Evolutionary conservation across 2,329 filamentous ascomycete genomes (phyloP).

Genomic region (Dryadomyces quercus-mongolicae): DNA sequence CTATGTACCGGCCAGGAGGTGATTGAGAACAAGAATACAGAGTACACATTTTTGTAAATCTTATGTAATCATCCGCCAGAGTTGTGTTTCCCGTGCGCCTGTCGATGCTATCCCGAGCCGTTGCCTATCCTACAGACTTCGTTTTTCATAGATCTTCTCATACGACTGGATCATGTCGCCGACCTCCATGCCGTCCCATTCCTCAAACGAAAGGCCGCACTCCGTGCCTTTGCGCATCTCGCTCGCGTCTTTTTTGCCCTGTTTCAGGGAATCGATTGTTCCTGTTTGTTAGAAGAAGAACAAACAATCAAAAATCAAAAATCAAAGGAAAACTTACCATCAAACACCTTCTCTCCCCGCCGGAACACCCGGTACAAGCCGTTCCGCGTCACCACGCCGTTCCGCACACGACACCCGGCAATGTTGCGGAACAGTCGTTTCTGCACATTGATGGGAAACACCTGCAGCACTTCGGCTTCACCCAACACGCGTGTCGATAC

Average conservation of each 20-base stretch:
- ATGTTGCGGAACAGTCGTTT: constrained; percentile 59
- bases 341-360: constrained; percentile 57
- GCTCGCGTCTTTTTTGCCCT: constrained; percentile 79
- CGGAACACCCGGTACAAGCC: constrained; percentile 61
- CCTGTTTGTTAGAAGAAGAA: constrained; percentile 36
- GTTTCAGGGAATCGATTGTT: constrained; percentile 68
- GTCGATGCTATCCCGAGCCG: constrained; percentile 5
- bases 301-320: neutral
- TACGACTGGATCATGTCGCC: constrained; percentile 86
- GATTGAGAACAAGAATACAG: neutral
- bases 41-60: neutral
- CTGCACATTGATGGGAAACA: constrained; percentile 76
- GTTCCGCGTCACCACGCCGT: constrained; percentile 56
- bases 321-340: constrained; percentile 48
- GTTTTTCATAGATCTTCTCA: constrained; percentile 65
- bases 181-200: constrained; percentile 63
- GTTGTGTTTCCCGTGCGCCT: neutral
- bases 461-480: constrained; percentile 73
- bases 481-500: constrained; percentile 63
- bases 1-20: constrained; percentile 25
- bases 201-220: constrained; percentile 77
- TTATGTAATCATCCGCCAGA: neutral
- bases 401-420: constrained; percentile 79
- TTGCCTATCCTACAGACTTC: constrained; percentile 30
- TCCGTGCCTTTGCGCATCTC: constrained; percentile 91